Evolutionary conservation across 2,329 filamentous ascomycete species (phyloP).

Genomic region (Nectriaceae sp.): DNA sequence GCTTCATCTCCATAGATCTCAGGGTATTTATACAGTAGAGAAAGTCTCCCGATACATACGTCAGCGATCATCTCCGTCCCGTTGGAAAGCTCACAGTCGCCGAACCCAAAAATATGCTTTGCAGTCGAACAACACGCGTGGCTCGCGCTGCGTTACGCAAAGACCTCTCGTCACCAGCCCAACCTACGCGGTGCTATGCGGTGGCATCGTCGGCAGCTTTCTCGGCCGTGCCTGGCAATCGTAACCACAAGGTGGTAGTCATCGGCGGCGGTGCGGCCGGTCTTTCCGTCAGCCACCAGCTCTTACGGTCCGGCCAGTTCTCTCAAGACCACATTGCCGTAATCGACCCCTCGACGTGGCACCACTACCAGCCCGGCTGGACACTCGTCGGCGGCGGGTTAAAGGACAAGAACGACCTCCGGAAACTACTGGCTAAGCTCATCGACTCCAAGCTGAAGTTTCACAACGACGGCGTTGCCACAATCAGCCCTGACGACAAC

Average conservation of each 20-base stretch:
- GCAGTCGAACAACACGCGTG: too few relatives aligned
- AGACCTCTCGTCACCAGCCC: too few relatives aligned
- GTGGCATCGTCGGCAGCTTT: too few relatives aligned
- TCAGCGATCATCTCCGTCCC: too few relatives aligned
- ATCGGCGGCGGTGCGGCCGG: constrained; percentile 69
- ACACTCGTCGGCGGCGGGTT: constrained; percentile 68
- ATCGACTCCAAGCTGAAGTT: constrained; percentile 63
- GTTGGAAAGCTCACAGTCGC: too few relatives aligned
- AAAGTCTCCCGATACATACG: too few relatives aligned
- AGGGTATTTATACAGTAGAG: too few relatives aligned
- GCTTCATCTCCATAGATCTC: too few relatives aligned
- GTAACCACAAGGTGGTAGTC: constrained; percentile 65
- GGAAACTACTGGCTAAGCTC: constrained; percentile 49
- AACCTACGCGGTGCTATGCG: too few relatives aligned
- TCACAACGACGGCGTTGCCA: constrained; percentile 54
- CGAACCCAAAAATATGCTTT: too few relatives aligned
- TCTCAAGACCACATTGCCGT: constrained; percentile 61
- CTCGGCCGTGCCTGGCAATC: too few relatives aligned
- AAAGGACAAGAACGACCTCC: constrained; percentile 62
- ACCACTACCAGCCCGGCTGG: constrained; percentile 72
- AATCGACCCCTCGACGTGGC: constrained; percentile 62
- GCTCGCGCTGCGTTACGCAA: too few relatives aligned
- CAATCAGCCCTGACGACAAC: constrained; percentile 59
- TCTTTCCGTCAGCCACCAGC: constrained; percentile 66
- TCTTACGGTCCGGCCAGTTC: constrained; percentile 61